Evolutionary conservation across 192 early-diverging fungal genomes (phyloP).

Genomic region (Kappamyces sp.): DNA sequence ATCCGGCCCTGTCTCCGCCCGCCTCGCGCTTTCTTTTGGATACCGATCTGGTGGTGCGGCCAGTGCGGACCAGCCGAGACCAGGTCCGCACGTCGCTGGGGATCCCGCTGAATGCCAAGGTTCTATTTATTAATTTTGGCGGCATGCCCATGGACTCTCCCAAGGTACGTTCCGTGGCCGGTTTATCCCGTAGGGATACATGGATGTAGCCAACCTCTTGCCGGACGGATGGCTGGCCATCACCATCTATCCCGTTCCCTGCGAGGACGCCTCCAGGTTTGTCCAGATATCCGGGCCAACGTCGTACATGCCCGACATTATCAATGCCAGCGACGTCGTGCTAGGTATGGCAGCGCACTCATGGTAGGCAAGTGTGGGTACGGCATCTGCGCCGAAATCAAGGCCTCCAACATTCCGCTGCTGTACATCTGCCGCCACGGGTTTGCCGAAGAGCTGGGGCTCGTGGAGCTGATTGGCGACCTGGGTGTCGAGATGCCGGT

Average conservation of each 20-base stretch:
- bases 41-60: constrained; percentile 37
- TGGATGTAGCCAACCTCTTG: constrained; percentile 18
- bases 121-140: constrained; percentile 46
- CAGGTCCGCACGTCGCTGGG: constrained; percentile 23
- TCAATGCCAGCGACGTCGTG: constrained; percentile 40
- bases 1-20: background rate
- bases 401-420: constrained; percentile 38
- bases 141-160: constrained; percentile 21
- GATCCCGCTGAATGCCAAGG: constrained; percentile 26
- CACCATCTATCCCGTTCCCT: constrained; percentile 10
- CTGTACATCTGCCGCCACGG: constrained; percentile 43
- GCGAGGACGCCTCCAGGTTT: constrained; percentile 13
- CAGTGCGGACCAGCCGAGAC: constrained; percentile 11
- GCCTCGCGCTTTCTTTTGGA: constrained; percentile 15
- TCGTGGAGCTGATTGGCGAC: constrained; percentile 38
- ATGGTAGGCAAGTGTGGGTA: constrained; percentile 51
- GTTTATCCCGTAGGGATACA: background rate
- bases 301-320: constrained; percentile 40
- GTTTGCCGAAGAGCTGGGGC: constrained; percentile 46
- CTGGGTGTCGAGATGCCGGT: constrained; percentile 35
- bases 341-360: constrained; percentile 32
- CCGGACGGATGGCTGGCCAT: constrained; percentile 43
- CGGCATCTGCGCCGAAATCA: constrained; percentile 46
- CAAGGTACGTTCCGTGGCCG: background rate
- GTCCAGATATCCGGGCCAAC: constrained; percentile 15